Conservation (phyloP, 2,329 filamentous ascomycete species). For the Aspergillus sergii region DNA sequence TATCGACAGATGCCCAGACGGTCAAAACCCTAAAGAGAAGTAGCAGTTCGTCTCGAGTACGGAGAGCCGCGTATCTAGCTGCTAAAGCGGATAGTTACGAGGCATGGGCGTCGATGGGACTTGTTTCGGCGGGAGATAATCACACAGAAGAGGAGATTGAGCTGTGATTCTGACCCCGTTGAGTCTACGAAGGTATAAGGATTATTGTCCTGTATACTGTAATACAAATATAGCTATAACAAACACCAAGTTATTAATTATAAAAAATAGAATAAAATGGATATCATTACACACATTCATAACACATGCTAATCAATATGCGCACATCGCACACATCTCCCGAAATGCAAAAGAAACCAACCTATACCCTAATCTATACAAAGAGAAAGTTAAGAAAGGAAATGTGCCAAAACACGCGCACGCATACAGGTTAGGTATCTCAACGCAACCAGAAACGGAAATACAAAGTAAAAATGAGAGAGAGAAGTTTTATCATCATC, state of each 20-base stretch:
- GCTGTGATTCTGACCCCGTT: conserved; percentile 29
- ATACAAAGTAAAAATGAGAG: background rate
- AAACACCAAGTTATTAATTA: background rate
- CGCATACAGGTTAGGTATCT: conserved; percentile 1
- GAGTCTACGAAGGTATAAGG: too few relatives aligned
- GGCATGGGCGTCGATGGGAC: conserved; percentile 44
- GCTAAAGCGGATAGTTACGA: conserved; percentile 46
- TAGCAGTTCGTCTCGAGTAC: conserved; percentile 25
- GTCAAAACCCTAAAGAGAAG: background rate
- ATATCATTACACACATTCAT: conserved; percentile 1
- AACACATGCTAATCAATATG: background rate
- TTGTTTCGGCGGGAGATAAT: conserved; percentile 48
- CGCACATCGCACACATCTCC: background rate
- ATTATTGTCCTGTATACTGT: background rate
- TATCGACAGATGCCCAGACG: background rate
- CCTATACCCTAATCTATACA: conserved; percentile 7
- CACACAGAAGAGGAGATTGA: conserved; percentile 47
- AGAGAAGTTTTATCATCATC: background rate
- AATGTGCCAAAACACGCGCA: background rate
- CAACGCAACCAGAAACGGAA: background rate
- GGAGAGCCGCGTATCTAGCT: conserved; percentile 43
- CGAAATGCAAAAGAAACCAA: background rate
- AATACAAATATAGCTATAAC: background rate
- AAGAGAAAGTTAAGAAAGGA: conserved; percentile 5
- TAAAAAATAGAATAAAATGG: background rate